phyloP scores from a whole-genome alignment of 1,284 basidiomycete species.

The Sporisorium scitamineum region DNA sequence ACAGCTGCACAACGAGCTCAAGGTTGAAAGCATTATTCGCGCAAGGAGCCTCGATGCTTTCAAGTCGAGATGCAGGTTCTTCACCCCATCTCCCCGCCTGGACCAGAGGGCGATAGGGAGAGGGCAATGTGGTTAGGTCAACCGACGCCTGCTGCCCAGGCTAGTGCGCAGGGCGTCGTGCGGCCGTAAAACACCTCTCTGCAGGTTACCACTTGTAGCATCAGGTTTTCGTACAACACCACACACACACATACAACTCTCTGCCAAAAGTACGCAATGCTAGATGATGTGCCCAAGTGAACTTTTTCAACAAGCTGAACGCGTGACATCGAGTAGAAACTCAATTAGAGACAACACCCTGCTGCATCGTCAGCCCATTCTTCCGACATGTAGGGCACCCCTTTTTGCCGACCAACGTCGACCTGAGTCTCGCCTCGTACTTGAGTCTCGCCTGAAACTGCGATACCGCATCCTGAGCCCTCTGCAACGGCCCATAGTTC shows the following conservation, averaged over 20 bases:
- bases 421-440: conserved; percentile 45
- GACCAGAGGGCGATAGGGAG: conserved; percentile 45
- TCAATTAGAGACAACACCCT: background rate
- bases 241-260: background rate
- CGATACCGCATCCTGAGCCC: conserved; percentile 19
- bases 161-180: conserved; percentile 8
- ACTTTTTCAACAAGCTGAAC: too few species aligned
- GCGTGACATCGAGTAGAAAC: too few species aligned
- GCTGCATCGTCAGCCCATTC: conserved; percentile 17
- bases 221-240: background rate
- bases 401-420: conserved; percentile 26
- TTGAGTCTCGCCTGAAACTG: conserved; percentile 37
- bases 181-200: background rate
- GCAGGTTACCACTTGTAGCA: background rate
- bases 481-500: conserved; percentile 37
- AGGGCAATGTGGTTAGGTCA: conserved; percentile 51
- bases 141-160: conserved; percentile 31
- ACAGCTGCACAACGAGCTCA: conserved; percentile 64
- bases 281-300: too few species aligned
- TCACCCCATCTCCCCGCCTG: conserved; percentile 30
- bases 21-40: conserved; percentile 59
- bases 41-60: conserved; percentile 59
- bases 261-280: too few species aligned
- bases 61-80: conserved; percentile 60
- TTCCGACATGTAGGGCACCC: conserved; percentile 43